Conservation (phyloP, 345 rosid species). For the Gossypium bickii region DNA sequence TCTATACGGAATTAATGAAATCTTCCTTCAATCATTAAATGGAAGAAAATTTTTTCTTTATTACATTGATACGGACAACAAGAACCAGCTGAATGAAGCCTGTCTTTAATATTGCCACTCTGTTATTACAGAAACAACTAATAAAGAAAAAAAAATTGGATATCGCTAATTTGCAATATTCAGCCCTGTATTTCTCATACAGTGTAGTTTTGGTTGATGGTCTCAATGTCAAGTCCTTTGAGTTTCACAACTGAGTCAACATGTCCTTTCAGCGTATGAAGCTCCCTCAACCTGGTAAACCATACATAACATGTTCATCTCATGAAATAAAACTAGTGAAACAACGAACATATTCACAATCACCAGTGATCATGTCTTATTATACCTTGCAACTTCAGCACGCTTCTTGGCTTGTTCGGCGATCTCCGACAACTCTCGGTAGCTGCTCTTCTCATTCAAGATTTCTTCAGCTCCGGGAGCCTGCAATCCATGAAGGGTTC, state of each 20-base stretch:
- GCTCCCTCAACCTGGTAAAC: constrained; percentile 8
- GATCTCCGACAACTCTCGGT: background rate
- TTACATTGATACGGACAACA: constrained; percentile 3
- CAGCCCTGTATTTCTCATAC: background rate
- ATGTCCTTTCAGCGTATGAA: constrained; percentile 2
- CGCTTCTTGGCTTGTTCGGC: constrained; percentile 10
- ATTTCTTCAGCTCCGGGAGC: constrained; percentile 2
- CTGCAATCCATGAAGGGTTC: constrained; percentile 5
- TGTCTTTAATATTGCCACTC: background rate
- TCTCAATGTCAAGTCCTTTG: constrained; percentile 1
- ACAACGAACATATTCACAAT: background rate
- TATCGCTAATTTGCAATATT: background rate
- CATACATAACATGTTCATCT: background rate
- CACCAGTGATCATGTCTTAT: background rate
- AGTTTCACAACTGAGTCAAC: constrained; percentile 1
- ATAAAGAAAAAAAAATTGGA: background rate
- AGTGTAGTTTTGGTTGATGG: background rate
- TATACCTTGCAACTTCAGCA: background rate
- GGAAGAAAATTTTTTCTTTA: background rate
- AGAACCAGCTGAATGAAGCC: background rate
- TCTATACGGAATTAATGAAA: background rate
- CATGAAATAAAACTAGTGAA: background rate
- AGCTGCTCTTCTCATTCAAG: constrained; percentile 1
- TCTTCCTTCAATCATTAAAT: background rate
- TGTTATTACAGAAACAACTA: constrained; percentile 8